Conservation (phyloP, 1,284 basidiomycete species). For the Phlebopus sp. region DNA sequence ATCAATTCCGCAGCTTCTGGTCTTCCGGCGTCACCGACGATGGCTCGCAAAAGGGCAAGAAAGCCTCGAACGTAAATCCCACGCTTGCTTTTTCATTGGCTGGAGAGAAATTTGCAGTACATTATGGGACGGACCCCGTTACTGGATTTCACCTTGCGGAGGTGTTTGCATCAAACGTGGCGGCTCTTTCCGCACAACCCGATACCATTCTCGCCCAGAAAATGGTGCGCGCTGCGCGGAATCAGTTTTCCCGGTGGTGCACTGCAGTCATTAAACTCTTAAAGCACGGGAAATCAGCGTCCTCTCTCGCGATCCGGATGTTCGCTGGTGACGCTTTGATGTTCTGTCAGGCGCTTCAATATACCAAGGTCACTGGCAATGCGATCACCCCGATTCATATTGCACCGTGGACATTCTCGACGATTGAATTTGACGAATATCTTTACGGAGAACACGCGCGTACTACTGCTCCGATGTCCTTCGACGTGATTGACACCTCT, state of each 20-base stretch:
- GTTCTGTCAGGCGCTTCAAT: slow-evolving; percentile 29
- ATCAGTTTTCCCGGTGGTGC: slow-evolving; percentile 27
- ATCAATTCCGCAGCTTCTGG: slow-evolving; percentile 40
- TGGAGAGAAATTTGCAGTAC: slow-evolving; percentile 42
- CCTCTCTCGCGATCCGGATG: slow-evolving; percentile 25
- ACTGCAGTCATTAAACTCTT: slow-evolving; percentile 17
- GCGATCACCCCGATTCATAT: slow-evolving; percentile 29
- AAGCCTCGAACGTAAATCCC: slow-evolving; percentile 42
- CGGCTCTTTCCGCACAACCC: slow-evolving; percentile 1
- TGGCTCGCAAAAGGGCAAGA: slow-evolving; percentile 20
- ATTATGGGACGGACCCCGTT: slow-evolving; percentile 48
- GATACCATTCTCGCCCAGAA: slow-evolving; percentile 14
- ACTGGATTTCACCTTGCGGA: slow-evolving; percentile 46
- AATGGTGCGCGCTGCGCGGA: slow-evolving; percentile 17
- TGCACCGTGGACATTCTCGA: slow-evolving; percentile 36
- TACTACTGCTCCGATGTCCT: slow-evolving; percentile 36
- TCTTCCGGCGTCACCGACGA: slow-evolving; percentile 40
- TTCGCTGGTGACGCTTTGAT: slow-evolving; percentile 35
- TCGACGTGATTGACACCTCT: slow-evolving; percentile 55
- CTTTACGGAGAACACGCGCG: slow-evolving; percentile 31
- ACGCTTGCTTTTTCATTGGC: slow-evolving; percentile 44
- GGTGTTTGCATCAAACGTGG: slow-evolving; percentile 22
- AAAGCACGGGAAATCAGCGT: background rate
- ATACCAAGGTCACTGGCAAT: slow-evolving; percentile 16
- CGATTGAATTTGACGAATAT: slow-evolving; percentile 33